Evolutionary conservation across 352 stramenopile genomes (phyloP).

Genomic region (Aphanomyces astaci): DNA sequence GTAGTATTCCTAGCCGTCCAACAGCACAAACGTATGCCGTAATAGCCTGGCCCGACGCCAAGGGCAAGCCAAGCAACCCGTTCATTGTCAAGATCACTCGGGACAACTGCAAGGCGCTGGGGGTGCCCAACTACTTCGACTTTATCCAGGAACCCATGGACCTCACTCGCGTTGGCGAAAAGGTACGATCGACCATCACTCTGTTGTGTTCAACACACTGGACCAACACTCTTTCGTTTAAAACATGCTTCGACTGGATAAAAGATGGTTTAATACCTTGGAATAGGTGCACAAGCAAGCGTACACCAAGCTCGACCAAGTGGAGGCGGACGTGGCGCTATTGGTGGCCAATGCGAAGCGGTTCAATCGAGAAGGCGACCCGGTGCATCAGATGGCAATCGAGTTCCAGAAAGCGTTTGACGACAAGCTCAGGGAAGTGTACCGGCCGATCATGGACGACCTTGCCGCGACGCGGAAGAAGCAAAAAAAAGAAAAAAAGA

Average conservation of each 20-base stretch:
- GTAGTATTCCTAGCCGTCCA: too few relatives aligned
- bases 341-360: conserved; percentile 78
- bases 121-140: conserved; percentile 82
- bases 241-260: background rate
- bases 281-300: conserved; percentile 68
- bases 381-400: conserved; percentile 76
- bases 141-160: conserved; percentile 77
- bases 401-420: conserved; percentile 72
- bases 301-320: conserved; percentile 71
- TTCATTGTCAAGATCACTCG: conserved; percentile 81
- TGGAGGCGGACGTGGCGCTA: conserved; percentile 66
- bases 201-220: background rate
- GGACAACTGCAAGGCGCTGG: conserved; percentile 76
- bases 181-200: background rate
- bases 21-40: too few relatives aligned
- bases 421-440: conserved; percentile 44
- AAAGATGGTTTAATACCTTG: conserved; percentile 8
- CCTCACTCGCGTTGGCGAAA: conserved; percentile 62
- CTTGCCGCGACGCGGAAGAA: conserved; percentile 76
- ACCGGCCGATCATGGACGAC: conserved; percentile 67
- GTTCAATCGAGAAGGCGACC: conserved; percentile 74
- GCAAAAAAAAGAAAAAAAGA: conserved; percentile 86
- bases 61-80: conserved; percentile 61
- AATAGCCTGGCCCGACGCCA: conserved; percentile 47
- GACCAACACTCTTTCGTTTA: background rate